A percentile compares a stretch with the other conserved stretches of the same genome.
phyloP scores from a whole-genome alignment of 2,329 filamentous ascomycete species.

The Diaporthe sp. region DNA sequence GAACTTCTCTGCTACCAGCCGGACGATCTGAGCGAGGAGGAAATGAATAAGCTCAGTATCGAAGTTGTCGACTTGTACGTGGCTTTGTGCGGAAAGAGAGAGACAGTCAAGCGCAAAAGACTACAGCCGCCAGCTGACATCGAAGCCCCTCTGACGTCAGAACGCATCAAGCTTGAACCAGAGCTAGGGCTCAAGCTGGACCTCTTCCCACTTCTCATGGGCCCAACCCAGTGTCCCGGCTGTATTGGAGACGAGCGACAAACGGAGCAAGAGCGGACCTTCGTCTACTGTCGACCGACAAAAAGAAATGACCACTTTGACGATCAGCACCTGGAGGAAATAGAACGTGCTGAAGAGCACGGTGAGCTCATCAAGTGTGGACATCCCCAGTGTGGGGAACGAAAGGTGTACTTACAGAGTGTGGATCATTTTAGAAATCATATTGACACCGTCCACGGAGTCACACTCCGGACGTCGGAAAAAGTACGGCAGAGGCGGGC shows the following conservation, averaged over 20 bases:
- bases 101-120: too few species aligned
- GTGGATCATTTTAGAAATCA: too few species aligned
- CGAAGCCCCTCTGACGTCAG: too few species aligned
- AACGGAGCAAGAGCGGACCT: conserved; percentile 27
- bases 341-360: background rate
- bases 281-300: conserved; percentile 12
- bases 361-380: conserved; percentile 2
- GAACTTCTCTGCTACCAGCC: too few species aligned
- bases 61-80: too few species aligned
- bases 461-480: conserved; percentile 6
- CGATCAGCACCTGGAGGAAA: background rate
- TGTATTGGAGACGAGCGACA: conserved; percentile 31
- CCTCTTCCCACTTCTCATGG: conserved; percentile 15
- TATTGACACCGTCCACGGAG: conserved; percentile 12
- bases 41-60: too few species aligned
- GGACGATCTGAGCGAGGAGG: too few species aligned
- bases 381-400: conserved; percentile 8
- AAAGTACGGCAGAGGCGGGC: background rate
- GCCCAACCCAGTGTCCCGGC: conserved; percentile 26
- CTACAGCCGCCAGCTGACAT: too few species aligned
- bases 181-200: too few species aligned
- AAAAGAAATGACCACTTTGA: conserved; percentile 23
- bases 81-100: too few species aligned
- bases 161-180: too few species aligned
- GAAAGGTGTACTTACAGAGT: background rate